phyloP scores from a whole-genome alignment of 2,329 filamentous ascomycete genomes.

The Fusarium sp. region DNA sequence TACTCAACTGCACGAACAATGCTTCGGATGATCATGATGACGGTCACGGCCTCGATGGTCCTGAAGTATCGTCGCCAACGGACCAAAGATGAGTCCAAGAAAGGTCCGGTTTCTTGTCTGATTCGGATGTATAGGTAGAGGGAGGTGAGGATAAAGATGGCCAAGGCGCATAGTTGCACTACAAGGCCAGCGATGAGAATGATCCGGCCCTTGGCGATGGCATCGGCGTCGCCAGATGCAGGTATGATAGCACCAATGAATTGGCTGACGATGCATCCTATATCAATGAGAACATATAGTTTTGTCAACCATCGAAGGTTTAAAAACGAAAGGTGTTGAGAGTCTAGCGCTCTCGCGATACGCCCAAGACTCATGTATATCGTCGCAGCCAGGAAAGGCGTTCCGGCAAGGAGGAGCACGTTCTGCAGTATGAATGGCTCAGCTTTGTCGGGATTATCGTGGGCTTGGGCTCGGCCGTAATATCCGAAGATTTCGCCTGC shows the following conservation, averaged over 20 bases:
- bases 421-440: slow-evolving; percentile 6
- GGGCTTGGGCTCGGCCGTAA: neutral
- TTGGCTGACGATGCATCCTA: slow-evolving; percentile 5
- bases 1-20: slow-evolving; percentile 62
- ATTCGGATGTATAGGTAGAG: neutral
- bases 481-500: slow-evolving; percentile 10
- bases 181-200: slow-evolving; percentile 14
- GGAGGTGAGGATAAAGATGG: neutral
- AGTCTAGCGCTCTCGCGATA: slow-evolving; percentile 1
- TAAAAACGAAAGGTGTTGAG: slow-evolving; percentile 1
- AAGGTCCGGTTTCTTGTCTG: neutral
- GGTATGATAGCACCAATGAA: slow-evolving; percentile 20
- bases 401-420: slow-evolving; percentile 11
- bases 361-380: slow-evolving; percentile 25
- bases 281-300: neutral
- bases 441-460: neutral
- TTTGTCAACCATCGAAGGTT: slow-evolving; percentile 16
- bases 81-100: slow-evolving; percentile 20
- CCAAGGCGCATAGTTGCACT: neutral
- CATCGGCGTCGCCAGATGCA: slow-evolving; percentile 4
- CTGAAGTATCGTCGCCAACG: slow-evolving; percentile 48
- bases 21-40: slow-evolving; percentile 57
- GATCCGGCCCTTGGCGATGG: neutral
- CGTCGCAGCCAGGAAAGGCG: slow-evolving; percentile 19
- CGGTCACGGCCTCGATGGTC: slow-evolving; percentile 48